Percentiles rank a stretch among this genome's conserved stretches.
phyloP scores from a whole-genome alignment of 305 asterid species.

The Rubia peregrina region DNA sequence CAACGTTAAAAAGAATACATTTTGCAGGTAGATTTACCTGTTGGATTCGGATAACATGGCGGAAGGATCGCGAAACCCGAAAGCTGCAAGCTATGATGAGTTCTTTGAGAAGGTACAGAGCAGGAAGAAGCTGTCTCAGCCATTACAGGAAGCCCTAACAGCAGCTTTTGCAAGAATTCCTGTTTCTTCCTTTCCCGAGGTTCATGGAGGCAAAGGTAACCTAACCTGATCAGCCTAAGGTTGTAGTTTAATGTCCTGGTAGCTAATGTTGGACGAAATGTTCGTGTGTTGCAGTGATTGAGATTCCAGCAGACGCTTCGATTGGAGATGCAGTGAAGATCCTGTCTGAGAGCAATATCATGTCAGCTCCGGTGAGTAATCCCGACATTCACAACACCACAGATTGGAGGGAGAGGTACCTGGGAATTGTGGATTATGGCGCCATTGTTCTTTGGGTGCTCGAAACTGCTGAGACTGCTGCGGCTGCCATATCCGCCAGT shows the following conservation, averaged over 20 bases:
- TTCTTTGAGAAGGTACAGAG: slow-evolving; percentile 63
- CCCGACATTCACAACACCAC: slow-evolving; percentile 29
- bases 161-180: slow-evolving; percentile 58
- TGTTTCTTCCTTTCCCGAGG: slow-evolving; percentile 71
- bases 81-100: slow-evolving; percentile 41
- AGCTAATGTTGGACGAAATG: slow-evolving; percentile 3
- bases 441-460: slow-evolving; percentile 81
- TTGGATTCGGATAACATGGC: slow-evolving; percentile 31
- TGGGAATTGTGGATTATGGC: slow-evolving; percentile 73
- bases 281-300: slow-evolving; percentile 42
- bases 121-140: slow-evolving; percentile 49
- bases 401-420: slow-evolving; percentile 63
- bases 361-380: slow-evolving; percentile 67
- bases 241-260: not conserved
- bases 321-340: slow-evolving; percentile 58
- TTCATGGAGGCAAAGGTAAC: slow-evolving; percentile 79
- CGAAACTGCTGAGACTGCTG: slow-evolving; percentile 66
- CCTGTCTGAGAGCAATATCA: slow-evolving; percentile 69
- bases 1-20: not conserved
- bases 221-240: not conserved
- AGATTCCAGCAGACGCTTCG: slow-evolving; percentile 54
- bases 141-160: slow-evolving; percentile 61
- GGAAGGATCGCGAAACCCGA: slow-evolving; percentile 16
- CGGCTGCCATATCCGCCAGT: slow-evolving; percentile 64
- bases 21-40: not conserved